Evolutionary conservation across 176 grass and related monocot species (phyloP).

Genomic region (Lolium multiflorum): DNA sequence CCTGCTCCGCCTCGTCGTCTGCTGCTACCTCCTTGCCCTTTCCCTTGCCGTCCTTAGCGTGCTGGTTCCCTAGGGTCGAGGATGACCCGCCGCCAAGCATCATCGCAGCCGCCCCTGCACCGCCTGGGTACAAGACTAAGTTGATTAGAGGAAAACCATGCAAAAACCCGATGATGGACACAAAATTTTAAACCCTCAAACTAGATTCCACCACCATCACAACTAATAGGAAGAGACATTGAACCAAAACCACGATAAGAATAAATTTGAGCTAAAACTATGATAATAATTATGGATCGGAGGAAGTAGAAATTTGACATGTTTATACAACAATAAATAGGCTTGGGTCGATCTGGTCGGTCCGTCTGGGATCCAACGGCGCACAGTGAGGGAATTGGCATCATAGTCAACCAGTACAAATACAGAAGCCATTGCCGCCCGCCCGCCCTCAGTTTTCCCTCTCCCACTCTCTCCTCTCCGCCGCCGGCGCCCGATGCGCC

Average conservation of each 20-base stretch:
- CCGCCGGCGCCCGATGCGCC: conserved; percentile 43
- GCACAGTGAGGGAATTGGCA: background rate
- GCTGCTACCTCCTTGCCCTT: no score
- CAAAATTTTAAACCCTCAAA: background rate
- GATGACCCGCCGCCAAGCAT: no score
- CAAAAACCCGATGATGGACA: background rate
- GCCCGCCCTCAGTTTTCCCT: background rate
- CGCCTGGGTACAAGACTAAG: background rate
- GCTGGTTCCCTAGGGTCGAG: no score
- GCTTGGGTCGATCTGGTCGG: conserved; percentile 18
- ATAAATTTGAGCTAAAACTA: no score
- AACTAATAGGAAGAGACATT: no score
- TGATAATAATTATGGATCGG: no score
- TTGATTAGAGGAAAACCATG: background rate
- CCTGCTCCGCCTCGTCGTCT: no score
- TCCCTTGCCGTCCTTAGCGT: no score
- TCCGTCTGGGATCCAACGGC: background rate
- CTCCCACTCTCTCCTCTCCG: conserved; percentile 7
- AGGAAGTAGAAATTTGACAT: background rate
- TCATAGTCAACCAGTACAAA: conserved; percentile 10
- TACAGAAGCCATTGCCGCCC: background rate
- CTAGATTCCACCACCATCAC: no score
- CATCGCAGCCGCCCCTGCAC: no score
- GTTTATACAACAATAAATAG: conserved; percentile 26
- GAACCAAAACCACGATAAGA: no score